A percentile compares a stretch with the other conserved stretches of the same genome.
Conservation (phyloP, 2,329 filamentous ascomycete genomes). For the Ophiocordyceps unilateralis region DNA sequence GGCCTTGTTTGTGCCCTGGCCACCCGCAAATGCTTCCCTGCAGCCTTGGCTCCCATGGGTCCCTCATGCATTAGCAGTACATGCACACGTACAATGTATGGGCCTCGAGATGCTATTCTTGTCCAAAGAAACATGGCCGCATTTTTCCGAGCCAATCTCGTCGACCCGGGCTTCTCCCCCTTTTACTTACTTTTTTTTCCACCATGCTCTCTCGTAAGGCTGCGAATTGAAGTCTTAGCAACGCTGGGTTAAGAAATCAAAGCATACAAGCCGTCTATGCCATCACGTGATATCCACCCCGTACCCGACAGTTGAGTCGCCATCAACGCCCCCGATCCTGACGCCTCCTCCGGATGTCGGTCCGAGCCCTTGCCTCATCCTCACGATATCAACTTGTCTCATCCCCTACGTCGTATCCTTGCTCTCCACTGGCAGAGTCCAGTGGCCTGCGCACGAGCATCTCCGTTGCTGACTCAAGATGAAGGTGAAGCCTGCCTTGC, state of each 20-base stretch:
- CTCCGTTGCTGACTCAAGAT: slow-evolving; percentile 35
- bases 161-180: too few species aligned
- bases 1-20: too few species aligned
- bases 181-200: too few species aligned
- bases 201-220: too few species aligned
- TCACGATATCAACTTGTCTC: neutral
- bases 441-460: slow-evolving; percentile 37
- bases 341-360: neutral
- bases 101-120: neutral
- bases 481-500: slow-evolving; percentile 32
- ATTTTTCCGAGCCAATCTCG: neutral
- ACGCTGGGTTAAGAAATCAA: too few species aligned
- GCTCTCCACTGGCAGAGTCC: slow-evolving; percentile 25
- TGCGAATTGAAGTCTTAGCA: too few species aligned
- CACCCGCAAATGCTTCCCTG: neutral
- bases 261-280: too few species aligned
- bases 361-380: neutral
- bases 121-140: neutral
- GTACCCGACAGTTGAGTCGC: neutral
- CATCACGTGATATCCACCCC: neutral
- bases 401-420: slow-evolving; percentile 7
- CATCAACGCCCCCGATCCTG: neutral
- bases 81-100: neutral
- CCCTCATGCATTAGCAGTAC: neutral
- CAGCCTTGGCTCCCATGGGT: neutral